These are phyloP conservation scores for Digitaria exilis DNA, from an alignment of 202 grass and related monocot species.

Conservation along the genomic window DNA sequence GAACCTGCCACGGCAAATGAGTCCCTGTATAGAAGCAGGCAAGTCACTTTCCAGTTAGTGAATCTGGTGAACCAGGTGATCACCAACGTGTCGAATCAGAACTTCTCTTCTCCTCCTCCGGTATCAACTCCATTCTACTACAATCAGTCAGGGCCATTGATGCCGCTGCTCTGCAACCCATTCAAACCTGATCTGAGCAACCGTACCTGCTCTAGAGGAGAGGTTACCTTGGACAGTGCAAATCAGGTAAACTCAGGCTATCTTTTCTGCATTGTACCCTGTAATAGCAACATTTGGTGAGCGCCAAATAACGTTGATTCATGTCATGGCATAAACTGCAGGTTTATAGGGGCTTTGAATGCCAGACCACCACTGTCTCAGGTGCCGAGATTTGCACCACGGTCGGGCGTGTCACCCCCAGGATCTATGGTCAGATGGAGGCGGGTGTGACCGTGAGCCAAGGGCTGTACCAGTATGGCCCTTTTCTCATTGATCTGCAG, in stretches of 20 bases:
- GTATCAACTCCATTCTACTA: constrained; percentile 53
- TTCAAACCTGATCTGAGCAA: constrained; percentile 61
- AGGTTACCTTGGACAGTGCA: constrained; percentile 72
- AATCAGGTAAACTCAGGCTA: constrained; percentile 49
- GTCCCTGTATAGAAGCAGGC: constrained; percentile 60
- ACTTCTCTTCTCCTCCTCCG: constrained; percentile 46
- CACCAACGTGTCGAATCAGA: constrained; percentile 65
- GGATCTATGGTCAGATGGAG: constrained; percentile 69
- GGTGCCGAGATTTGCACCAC: constrained; percentile 67
- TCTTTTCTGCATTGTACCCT: background rate
- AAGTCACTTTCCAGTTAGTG: constrained; percentile 81
- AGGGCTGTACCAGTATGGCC: constrained; percentile 77
- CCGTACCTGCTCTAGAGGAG: constrained; percentile 61
- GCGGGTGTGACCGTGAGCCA: constrained; percentile 60
- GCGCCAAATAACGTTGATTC: background rate
- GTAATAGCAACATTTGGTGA: background rate
- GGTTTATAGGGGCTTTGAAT: constrained; percentile 69
- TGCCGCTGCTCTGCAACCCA: constrained; percentile 86
- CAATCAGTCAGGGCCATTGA: constrained; percentile 85
- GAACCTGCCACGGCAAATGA: constrained; percentile 78
- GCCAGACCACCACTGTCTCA: constrained; percentile 43
- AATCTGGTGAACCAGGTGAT: constrained; percentile 84
- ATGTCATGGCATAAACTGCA: constrained; percentile 24
- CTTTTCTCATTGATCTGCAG: constrained; percentile 75
- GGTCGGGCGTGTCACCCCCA: constrained; percentile 60